Percentiles rank a stretch among this genome's conserved stretches.
phyloP scores from a whole-genome alignment of 768 basidiomycete species.

The Cubamyces sp. region DNA sequence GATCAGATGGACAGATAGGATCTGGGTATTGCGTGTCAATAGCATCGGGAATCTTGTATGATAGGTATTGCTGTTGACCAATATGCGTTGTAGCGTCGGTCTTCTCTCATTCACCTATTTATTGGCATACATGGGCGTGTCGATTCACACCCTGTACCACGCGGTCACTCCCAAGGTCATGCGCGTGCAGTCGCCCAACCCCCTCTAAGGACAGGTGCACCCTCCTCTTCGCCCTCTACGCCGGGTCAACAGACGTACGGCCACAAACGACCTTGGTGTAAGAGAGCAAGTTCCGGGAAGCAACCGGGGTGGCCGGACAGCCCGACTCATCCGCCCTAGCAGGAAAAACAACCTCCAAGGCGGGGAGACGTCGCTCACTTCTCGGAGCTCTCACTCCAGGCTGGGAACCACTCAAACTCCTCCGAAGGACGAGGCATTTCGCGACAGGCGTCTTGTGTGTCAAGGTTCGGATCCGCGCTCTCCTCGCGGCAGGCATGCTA shows the following conservation, averaged over 20 bases:
- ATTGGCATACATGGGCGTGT: not conserved
- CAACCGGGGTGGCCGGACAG: not conserved
- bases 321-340: not conserved
- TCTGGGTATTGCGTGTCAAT: slow-evolving; percentile 2
- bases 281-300: not conserved
- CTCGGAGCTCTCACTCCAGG: slow-evolving; percentile 27
- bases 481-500: not conserved
- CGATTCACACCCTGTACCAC: not conserved
- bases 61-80: not conserved
- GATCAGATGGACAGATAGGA: slow-evolving; percentile 1
- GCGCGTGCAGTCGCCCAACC: too few species aligned
- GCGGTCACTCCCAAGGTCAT: not conserved
- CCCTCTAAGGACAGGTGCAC: too few species aligned
- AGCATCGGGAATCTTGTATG: slow-evolving; percentile 6
- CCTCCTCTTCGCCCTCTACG: too few species aligned
- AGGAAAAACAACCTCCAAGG: not conserved
- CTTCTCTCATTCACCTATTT: not conserved
- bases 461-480: too few species aligned
- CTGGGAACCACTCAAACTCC: not conserved
- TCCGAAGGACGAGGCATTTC: too few species aligned
- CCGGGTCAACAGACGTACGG: too few species aligned
- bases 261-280: not conserved
- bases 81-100: slow-evolving; percentile 6
- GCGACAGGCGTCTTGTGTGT: too few species aligned
- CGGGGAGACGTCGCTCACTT: slow-evolving; percentile 26